A percentile compares a stretch with the other conserved stretches of the same genome.
Evolutionary conservation across 2,329 filamentous ascomycete genomes (phyloP).

Genomic region (Penicillium verrucosum): DNA sequence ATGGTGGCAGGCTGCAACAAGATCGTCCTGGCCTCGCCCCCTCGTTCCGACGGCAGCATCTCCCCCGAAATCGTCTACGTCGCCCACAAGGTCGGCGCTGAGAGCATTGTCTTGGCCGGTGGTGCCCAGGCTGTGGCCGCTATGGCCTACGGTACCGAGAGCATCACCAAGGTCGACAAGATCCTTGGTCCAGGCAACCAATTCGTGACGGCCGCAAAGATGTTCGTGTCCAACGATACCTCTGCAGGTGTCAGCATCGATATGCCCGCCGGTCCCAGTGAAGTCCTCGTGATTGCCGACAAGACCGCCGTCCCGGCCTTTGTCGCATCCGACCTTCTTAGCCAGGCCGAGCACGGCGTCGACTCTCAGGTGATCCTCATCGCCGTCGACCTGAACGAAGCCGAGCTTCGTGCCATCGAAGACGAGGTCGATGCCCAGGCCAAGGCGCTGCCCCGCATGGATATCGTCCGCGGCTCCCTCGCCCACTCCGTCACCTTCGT

Average conservation of each 20-base stretch:
- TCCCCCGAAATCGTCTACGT: constrained; percentile 97
- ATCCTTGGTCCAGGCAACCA: constrained; percentile 97
- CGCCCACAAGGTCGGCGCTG: constrained; percentile 92
- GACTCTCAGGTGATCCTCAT: constrained; percentile 95
- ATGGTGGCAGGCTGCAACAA: constrained; percentile 96
- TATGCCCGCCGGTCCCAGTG: constrained; percentile 95
- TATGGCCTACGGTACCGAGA: constrained; percentile 95
- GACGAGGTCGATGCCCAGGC: constrained; percentile 88
- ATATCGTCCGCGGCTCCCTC: constrained; percentile 88
- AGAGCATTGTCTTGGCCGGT: constrained; percentile 92
- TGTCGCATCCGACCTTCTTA: constrained; percentile 89
- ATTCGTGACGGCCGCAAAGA: constrained; percentile 97
- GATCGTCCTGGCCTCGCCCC: constrained; percentile 90
- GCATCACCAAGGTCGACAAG: constrained; percentile 95
- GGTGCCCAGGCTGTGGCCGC: constrained; percentile 94
- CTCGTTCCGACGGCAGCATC: constrained; percentile 80
- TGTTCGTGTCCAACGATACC: constrained; percentile 96
- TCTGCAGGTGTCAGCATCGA: constrained; percentile 94
- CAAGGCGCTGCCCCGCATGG: constrained; percentile 78
- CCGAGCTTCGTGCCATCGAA: constrained; percentile 77
- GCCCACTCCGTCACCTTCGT: constrained; percentile 85
- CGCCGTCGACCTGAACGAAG: constrained; percentile 72
- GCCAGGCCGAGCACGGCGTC: constrained; percentile 93
- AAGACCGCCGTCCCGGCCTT: constrained; percentile 85
- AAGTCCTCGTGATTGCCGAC: constrained; percentile 95